A percentile compares a stretch with the other conserved stretches of the same genome.
Conservation (phyloP, 2,329 filamentous ascomycete species). For the Penicillium sp. region DNA sequence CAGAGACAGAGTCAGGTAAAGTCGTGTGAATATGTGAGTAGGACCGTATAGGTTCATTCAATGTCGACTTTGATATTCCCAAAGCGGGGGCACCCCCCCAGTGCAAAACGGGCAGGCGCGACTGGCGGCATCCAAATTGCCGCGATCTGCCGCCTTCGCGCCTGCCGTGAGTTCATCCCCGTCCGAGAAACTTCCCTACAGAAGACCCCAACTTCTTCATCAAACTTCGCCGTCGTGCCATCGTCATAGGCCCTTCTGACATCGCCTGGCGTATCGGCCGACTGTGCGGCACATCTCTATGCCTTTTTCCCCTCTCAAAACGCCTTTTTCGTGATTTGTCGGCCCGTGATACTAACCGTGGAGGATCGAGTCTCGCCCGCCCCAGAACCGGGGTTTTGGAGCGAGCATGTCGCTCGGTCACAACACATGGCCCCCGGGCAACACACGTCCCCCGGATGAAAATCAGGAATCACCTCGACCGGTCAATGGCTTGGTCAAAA, state of each 20-base stretch:
- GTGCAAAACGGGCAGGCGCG: background rate
- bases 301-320: conserved; percentile 36
- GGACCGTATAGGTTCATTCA: too few relatives aligned
- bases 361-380: conserved; percentile 50
- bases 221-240: conserved; percentile 38
- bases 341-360: conserved; percentile 46
- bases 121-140: conserved; percentile 31
- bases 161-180: conserved; percentile 45
- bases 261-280: conserved; percentile 31
- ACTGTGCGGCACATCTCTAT: conserved; percentile 30
- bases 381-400: conserved; percentile 51
- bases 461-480: conserved; percentile 44
- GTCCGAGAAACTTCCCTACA: conserved; percentile 45
- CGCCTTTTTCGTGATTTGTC: conserved; percentile 32
- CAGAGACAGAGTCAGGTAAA: too few relatives aligned
- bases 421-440: conserved; percentile 68
- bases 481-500: conserved; percentile 49
- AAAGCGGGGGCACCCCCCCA: background rate
- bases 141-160: conserved; percentile 36
- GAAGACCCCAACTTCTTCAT: conserved; percentile 44
- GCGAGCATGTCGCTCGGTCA: conserved; percentile 68
- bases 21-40: too few relatives aligned
- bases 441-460: conserved; percentile 67
- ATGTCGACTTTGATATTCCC: background rate
- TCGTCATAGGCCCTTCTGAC: conserved; percentile 36